phyloP scores from a whole-genome alignment of 1,139 yeast species.

The Komagataea norvegica region DNA sequence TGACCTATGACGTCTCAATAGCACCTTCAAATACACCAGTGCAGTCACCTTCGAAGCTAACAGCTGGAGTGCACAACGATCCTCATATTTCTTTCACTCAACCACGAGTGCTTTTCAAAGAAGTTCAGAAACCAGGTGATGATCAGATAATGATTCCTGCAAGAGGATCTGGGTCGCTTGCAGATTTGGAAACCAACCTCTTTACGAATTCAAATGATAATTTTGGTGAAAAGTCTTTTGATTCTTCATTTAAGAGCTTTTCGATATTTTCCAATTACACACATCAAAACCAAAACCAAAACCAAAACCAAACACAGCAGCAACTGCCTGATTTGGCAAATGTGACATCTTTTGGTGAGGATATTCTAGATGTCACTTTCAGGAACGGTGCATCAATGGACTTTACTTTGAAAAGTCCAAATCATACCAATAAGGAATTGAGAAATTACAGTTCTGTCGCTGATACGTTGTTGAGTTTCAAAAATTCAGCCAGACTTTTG shows the following conservation, averaged over 20 bases:
- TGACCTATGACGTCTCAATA: background rate
- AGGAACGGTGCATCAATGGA: conserved; percentile 2
- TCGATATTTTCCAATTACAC: conserved; percentile 6
- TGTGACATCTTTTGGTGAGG: conserved; percentile 6
- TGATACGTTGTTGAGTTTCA: conserved; percentile 4
- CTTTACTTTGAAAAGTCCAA: background rate
- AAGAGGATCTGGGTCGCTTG: no score
- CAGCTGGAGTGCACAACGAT: background rate
- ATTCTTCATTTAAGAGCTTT: conserved; percentile 1
- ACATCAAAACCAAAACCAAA: background rate
- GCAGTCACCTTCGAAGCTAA: conserved; percentile 6
- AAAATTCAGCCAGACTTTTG: background rate
- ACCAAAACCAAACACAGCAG: no score
- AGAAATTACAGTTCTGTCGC: background rate
- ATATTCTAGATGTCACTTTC: conserved; percentile 9
- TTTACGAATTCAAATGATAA: background rate
- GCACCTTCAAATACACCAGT: conserved; percentile 17
- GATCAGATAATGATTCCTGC: no score
- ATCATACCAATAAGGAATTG: background rate
- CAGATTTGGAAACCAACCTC: no score
- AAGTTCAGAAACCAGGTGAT: background rate
- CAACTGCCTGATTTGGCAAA: background rate
- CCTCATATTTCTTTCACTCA: conserved; percentile 1
- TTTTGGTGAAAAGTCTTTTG: background rate
- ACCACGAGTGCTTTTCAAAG: conserved; percentile 5